Conservation (phyloP, 805 yeast species). For the Starmera dryadoides region DNA sequence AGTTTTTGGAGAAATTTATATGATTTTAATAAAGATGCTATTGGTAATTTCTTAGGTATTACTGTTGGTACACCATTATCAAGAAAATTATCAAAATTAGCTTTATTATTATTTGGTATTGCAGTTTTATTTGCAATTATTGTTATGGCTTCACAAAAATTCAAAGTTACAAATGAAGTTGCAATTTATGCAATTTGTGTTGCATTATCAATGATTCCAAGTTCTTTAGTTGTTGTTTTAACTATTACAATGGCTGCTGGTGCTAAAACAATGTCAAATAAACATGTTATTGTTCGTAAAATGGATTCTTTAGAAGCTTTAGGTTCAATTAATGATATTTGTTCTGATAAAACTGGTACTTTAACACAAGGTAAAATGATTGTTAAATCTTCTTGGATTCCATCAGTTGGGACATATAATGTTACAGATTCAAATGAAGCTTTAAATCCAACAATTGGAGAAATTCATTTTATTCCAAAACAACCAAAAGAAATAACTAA, state of each 20-base stretch:
- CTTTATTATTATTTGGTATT: constrained; percentile 59
- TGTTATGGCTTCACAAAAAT: constrained; percentile 78
- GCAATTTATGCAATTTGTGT: constrained; percentile 88
- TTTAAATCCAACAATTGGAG: constrained; percentile 57
- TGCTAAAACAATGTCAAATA: constrained; percentile 59
- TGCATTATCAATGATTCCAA: constrained; percentile 72
- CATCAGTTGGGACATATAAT: constrained; percentile 49
- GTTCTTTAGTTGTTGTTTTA: constrained; percentile 69
- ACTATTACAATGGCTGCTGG: constrained; percentile 87
- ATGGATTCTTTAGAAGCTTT: constrained; percentile 72
- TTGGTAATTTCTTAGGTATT: constrained; percentile 69
- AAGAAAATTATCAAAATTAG: constrained; percentile 67
- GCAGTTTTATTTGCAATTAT: constrained; percentile 85
- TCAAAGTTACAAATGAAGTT: constrained; percentile 68
- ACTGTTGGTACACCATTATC: constrained; percentile 79
- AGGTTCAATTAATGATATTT: constrained; percentile 73
- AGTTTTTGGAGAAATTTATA: constrained; percentile 30
- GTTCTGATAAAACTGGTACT: constrained; percentile 82
- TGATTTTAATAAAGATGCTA: constrained; percentile 40
- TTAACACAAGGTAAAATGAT: constrained; percentile 77
- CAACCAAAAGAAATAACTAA: constrained; percentile 14
- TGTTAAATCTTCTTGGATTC: constrained; percentile 63
- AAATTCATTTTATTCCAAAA: constrained; percentile 14
- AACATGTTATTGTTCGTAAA: constrained; percentile 68
- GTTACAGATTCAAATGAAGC: constrained; percentile 53